Evolutionary conservation across 2,329 filamentous ascomycete genomes (phyloP), one percentile per base, ranked within the genome.

Genomic region (Sphaerulina populicola): DNA sequence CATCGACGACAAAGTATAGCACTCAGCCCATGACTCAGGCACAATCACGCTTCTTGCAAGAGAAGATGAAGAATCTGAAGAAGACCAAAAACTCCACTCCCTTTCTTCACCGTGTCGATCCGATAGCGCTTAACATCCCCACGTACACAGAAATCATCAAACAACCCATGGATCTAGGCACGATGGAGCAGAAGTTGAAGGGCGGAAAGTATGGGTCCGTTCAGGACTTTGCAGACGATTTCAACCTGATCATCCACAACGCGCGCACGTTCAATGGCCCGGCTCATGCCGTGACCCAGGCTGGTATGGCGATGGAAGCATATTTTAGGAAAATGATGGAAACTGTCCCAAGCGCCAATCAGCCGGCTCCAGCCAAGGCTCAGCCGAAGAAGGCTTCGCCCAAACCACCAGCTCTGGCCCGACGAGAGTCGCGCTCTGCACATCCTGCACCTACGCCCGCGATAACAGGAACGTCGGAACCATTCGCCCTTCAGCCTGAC

Each of bases 101-200:
- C 49, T 97, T 95, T 72, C 77, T 81, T 57, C 77, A 82, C 38
- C 84, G 93, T 0, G 93, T 97, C 6, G 78, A 87, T 65, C 79
- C 77, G 36, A 72, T 91, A 21, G 87, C 85, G 69, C 78, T 95
- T 37, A 75, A 73, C 27, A 81, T 97, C 37, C 88, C 87, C 49
- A 82, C 81, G 1, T 86, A 88, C 56, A 86, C 85, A 57, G 73
- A 79, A 1, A 74, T 84, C 33, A 82, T 97, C 59, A 79, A 82
- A 35, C 77, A 83, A 29, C 90, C 90, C 0, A 90, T 94, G 75
- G 91, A 97, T 68, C 77, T 98, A 35, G 76, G 78, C 36, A 84
- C 84, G 8, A 86, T 98, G 63, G 91, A 97, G 64, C 75, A 77
- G 47, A 90, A 86, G 58, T 69, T 97, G 33, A 88, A 88, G 62